Evolutionary conservation across 441 rosid genomes (phyloP).

Genomic region (Adansonia rubrostipa): DNA sequence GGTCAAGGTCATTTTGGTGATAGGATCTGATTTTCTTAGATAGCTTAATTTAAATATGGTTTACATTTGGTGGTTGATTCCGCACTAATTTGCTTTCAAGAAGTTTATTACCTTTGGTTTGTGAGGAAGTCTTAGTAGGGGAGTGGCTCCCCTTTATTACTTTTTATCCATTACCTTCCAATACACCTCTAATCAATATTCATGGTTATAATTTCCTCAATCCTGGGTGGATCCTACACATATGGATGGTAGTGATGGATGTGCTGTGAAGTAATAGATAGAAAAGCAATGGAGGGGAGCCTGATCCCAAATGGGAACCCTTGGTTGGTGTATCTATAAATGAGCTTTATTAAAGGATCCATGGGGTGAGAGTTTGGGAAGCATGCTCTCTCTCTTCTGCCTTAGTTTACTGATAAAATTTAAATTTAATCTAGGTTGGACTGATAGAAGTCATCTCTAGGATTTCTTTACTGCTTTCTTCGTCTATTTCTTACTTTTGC

Average conservation of each 20-base stretch:
- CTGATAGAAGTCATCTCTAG: background rate
- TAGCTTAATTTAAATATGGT: background rate
- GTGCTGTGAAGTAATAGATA: background rate
- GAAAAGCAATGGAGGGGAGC: constrained; percentile 4
- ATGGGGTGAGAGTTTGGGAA: background rate
- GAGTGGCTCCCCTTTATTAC: no score
- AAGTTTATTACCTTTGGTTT: background rate
- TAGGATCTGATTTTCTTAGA: background rate
- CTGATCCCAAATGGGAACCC: background rate
- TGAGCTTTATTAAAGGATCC: background rate
- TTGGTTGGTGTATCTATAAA: background rate
- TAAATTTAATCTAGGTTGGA: background rate
- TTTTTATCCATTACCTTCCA: background rate
- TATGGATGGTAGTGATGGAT: background rate
- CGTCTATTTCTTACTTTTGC: background rate
- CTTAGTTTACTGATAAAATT: background rate
- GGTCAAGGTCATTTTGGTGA: background rate
- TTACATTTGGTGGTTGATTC: background rate
- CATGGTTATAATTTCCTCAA: background rate
- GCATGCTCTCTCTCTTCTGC: background rate
- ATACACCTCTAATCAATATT: background rate
- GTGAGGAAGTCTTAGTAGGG: background rate
- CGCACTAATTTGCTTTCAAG: background rate
- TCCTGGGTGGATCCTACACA: background rate
- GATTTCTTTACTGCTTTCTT: background rate